Evolutionary conservation across 305 asterid species (phyloP), one percentile per base, ranked within the genome.

Genomic region (Nicotiana rustica): DNA sequence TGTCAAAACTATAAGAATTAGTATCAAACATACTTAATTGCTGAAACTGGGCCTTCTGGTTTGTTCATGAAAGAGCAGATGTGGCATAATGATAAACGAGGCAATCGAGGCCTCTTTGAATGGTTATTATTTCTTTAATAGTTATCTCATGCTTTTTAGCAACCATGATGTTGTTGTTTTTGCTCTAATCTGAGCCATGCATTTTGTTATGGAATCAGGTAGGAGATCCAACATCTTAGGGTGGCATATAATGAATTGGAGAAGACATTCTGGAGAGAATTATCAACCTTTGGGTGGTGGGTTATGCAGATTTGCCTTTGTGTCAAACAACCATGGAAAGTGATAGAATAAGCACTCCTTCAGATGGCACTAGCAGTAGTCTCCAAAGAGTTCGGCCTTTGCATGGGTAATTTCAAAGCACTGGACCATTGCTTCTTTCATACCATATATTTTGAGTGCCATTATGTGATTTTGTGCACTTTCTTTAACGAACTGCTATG

Each of bases 191-290:
- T 84, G 85, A 86, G 84, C 64, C 83, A 67, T 31, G 83, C 86
- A 86, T 73, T 84, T 86, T 87, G 81, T 90, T 87, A 85, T 87
- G 88, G 86, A 84, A 86, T 82, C 86, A 80, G 90, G 78, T 66
- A 80, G 88, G 83, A 86, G 87, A 85, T 83, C 65, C 85, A 85
- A 84, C 81, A 85, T 61, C 86, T 21, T 80, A 86, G 90, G 83
- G 90, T 84, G 91, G 88, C 90, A 60, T 89, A 92, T 91, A 87
- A 92, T 94, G 98, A 85, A 85, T 89, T 93, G 90, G 90, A 84
- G 88, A 88, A 85, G 88, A 92, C 88, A 84, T 68, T 81, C 78
- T 78, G 89, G 86, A 88, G 92, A 89, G 83, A 81, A 80, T 83
- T 84, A 88, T 89, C 91, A 67, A 85, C 84, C 79, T 6, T 85